phyloP scores from a whole-genome alignment of 495 filamentous ascomycete species.

The Choiromyces venosus region DNA sequence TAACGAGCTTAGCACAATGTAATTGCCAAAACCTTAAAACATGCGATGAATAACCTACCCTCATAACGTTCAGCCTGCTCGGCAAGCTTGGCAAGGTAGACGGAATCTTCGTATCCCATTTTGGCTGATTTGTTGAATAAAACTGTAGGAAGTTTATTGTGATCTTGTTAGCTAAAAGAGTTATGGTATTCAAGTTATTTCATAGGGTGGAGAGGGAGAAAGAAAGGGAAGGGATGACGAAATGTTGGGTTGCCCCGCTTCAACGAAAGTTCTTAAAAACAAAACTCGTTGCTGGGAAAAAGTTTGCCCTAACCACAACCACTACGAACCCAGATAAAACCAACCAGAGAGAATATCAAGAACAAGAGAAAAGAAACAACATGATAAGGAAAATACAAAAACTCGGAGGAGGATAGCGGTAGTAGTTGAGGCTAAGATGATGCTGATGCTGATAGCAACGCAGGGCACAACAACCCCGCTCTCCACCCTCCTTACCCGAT shows the following conservation, averaged over 20 bases:
- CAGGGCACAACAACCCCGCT: conserved; percentile 31
- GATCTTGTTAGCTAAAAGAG: conserved; percentile 18
- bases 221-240: conserved; percentile 12
- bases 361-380: conserved; percentile 16
- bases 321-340: conserved; percentile 15
- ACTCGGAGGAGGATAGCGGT: conserved; percentile 18
- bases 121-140: conserved; percentile 46
- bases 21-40: conserved; percentile 7
- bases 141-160: conserved; percentile 1
- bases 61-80: conserved; percentile 99
- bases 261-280: background rate
- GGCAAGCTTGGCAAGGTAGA: conserved; percentile 99
- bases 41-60: conserved; percentile 58
- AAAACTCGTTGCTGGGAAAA: conserved; percentile 8
- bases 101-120: conserved; percentile 99
- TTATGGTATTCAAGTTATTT: background rate
- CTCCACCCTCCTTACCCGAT: conserved; percentile 25
- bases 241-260: conserved; percentile 18
- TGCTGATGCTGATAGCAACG: conserved; percentile 18
- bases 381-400: background rate
- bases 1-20: conserved; percentile 29
- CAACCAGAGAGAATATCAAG: conserved; percentile 10
- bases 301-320: conserved; percentile 10
- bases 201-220: background rate
- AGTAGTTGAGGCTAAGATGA: conserved; percentile 16